Evolutionary conservation across 2,329 filamentous ascomycete genomes (phyloP).

Genomic region (Ophiostoma triangulosporum): DNA sequence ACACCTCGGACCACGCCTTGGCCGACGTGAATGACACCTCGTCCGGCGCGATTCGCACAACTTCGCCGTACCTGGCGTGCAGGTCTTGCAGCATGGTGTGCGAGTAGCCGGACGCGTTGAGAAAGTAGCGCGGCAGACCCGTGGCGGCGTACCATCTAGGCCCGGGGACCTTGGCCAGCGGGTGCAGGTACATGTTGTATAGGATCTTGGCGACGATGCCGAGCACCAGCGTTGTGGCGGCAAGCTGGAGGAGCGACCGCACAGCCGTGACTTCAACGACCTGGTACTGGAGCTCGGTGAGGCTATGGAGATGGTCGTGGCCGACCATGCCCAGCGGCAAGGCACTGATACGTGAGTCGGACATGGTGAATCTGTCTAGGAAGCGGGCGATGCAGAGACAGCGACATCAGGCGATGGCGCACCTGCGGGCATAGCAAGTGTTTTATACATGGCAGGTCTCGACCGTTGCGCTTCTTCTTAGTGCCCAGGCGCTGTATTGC

Average conservation of each 20-base stretch:
- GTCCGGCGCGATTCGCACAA: slow-evolving; percentile 30
- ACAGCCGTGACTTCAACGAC: background rate
- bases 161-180: slow-evolving; percentile 21
- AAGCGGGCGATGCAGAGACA: background rate
- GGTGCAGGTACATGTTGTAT: slow-evolving; percentile 17
- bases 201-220: slow-evolving; percentile 1
- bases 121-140: slow-evolving; percentile 5
- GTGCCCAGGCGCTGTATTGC: too few relatives aligned
- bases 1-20: slow-evolving; percentile 24
- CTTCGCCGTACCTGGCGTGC: slow-evolving; percentile 25
- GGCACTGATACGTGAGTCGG: background rate
- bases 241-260: background rate
- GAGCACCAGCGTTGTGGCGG: background rate
- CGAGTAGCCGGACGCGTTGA: background rate
- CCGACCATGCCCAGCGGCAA: background rate
- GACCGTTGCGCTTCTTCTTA: too few relatives aligned
- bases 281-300: background rate
- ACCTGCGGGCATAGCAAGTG: too few relatives aligned
- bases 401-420: too few relatives aligned
- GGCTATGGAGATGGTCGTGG: background rate
- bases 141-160: slow-evolving; percentile 18
- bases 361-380: background rate
- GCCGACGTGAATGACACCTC: slow-evolving; percentile 27
- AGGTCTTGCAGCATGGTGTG: slow-evolving; percentile 13
- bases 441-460: too few relatives aligned